These are phyloP conservation scores for Crithidia bombi DNA, from an alignment of 208 protist genomes.

Conservation along the genomic window DNA sequence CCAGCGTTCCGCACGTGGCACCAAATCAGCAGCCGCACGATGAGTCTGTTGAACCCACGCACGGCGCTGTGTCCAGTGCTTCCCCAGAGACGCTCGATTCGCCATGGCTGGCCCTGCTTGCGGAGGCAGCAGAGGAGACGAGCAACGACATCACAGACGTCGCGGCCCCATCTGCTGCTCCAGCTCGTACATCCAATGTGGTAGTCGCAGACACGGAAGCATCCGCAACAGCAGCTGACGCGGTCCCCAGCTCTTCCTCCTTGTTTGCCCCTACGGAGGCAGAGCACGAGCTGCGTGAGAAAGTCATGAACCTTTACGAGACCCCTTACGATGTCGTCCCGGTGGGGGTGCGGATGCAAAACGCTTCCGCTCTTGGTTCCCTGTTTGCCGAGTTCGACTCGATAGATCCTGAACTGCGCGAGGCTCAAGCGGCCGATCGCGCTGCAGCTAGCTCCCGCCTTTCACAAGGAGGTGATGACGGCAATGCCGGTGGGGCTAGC, in stretches of 20 bases:
- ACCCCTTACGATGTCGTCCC: conserved; percentile 73
- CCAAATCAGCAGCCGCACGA: neutral
- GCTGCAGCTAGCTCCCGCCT: conserved; percentile 31
- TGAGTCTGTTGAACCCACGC: neutral
- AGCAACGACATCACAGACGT: neutral
- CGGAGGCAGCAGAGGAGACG: conserved; percentile 22
- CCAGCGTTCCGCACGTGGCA: neutral
- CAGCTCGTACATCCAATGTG: neutral
- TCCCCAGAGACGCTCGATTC: conserved; percentile 1
- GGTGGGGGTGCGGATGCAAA: conserved; percentile 62
- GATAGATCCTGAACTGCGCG: conserved; percentile 52
- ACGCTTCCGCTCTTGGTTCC: conserved; percentile 54
- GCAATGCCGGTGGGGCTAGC: neutral
- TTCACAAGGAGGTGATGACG: neutral
- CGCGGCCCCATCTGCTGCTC: neutral
- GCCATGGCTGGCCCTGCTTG: conserved; percentile 61
- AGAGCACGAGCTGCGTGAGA: conserved; percentile 16
- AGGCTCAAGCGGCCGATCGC: conserved; percentile 13
- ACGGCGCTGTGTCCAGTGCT: neutral
- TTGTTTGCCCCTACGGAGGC: neutral
- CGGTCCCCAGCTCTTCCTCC: neutral
- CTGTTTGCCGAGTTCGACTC: conserved; percentile 83
- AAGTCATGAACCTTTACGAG: conserved; percentile 77
- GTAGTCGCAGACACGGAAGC: neutral
- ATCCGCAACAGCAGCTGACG: neutral